Evolutionary conservation across 495 filamentous ascomycete species (phyloP), one percentile per base, ranked within the genome.

Genomic region (Podospora pseudoanserina): DNA sequence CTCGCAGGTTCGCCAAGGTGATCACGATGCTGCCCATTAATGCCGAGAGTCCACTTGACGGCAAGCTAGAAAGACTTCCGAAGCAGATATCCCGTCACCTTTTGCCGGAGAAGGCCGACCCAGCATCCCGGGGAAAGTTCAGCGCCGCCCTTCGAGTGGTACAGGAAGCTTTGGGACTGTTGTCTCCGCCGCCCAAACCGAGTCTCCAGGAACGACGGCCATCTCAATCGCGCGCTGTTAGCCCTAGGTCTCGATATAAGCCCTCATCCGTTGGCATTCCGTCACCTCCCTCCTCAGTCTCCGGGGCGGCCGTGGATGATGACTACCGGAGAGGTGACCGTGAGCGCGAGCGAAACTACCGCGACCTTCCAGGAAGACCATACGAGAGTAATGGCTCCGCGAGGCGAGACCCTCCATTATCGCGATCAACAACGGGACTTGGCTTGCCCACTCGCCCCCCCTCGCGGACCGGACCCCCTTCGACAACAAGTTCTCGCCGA

Each of bases 61-160:
- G 91, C 68, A 86, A 82, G 70, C 87, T 84, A 63, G 92, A 95
- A 73, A 83, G 90, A 7, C 91, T 94, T 60, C 92, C 92, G 5
- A 92, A 92, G 65, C 89, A 93, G 70, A 85, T 95, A 0, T 88
- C 90, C 1, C 86, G 92, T 49, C 83, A 88, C 27, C 80, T 95
- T 5, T 88, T 96, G 63, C 92, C 92, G 1, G 80, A 80, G 4
- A 67, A 65, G 19, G 66, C 74, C 30, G 73, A 80, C 63, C 57
- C 69, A 9, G 67, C 71, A 18, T 68, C 75, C 0, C 74, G 73
- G 11, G 70, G 67, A 27, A 67, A 75, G 30, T 67, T 80, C 15
- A 66, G 68, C 7, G 67, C 65, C 5, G 73, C 78, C 1, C 58
- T 81, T 7, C 70, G 74, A 5, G 67, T 70, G 44, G 63, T 75